Evolutionary conservation across 257 asterid genomes (phyloP).

Genomic region (Verbascum thapsus): DNA sequence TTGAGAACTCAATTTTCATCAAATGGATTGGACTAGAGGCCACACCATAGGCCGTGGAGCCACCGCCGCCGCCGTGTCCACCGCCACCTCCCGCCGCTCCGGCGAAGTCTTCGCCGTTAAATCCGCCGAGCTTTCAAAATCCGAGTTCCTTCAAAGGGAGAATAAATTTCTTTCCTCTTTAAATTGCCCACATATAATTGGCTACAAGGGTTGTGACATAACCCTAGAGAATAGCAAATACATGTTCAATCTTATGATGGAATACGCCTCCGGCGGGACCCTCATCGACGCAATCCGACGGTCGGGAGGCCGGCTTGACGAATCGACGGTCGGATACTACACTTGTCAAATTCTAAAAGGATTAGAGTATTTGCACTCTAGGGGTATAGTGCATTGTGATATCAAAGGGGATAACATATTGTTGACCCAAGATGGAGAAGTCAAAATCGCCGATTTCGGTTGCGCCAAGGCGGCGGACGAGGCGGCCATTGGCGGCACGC

Average conservation of each 20-base stretch:
- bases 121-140: conserved; percentile 52
- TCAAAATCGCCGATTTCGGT: conserved; percentile 74
- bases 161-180: conserved; percentile 47
- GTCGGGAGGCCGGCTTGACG: conserved; percentile 44
- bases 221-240: conserved; percentile 38
- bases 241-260: conserved; percentile 60
- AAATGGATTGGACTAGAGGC: conserved; percentile 82
- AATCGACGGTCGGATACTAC: conserved; percentile 38
- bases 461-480: conserved; percentile 51
- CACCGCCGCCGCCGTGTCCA: conserved; percentile 64
- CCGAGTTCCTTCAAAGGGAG: conserved; percentile 52
- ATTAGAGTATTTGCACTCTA: conserved; percentile 60
- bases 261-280: conserved; percentile 52
- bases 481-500: conserved; percentile 58
- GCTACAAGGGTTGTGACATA: conserved; percentile 52
- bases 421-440: conserved; percentile 37
- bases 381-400: conserved; percentile 75
- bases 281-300: conserved; percentile 36
- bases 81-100: conserved; percentile 38
- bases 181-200: conserved; percentile 41
- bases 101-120: conserved; percentile 61
- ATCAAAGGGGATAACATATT: conserved; percentile 70
- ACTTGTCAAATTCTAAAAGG: conserved; percentile 51
- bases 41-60: conserved; percentile 68
- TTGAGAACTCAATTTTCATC: conserved; percentile 15